Conservation (phyloP, 108 stramenopile species). For the Fistulifera solaris region DNA sequence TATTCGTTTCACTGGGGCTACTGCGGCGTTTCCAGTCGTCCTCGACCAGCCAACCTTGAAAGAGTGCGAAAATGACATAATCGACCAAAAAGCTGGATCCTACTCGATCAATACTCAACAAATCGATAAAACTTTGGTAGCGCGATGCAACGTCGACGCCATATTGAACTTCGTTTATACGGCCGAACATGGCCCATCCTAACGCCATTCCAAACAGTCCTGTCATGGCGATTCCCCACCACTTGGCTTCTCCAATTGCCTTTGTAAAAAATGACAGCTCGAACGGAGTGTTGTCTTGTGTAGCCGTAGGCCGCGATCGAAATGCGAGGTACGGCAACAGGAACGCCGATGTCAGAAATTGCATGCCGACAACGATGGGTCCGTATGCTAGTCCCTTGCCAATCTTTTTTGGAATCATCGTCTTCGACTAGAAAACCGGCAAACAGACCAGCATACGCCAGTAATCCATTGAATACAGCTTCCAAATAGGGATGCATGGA, state of each 20-base stretch:
- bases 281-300: too few species aligned
- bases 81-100: slow-evolving; percentile 79
- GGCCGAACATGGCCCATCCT: slow-evolving; percentile 55
- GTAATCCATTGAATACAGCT: slow-evolving; percentile 78
- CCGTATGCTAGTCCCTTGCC: slow-evolving; percentile 23
- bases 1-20: neutral
- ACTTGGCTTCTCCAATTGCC: slow-evolving; percentile 47
- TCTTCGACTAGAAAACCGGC: slow-evolving; percentile 82
- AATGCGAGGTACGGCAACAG: slow-evolving; percentile 69
- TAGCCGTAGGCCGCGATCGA: slow-evolving; percentile 36
- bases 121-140: slow-evolving; percentile 36
- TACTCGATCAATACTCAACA: slow-evolving; percentile 73
- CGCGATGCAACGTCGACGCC: slow-evolving; percentile 49
- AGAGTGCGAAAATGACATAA: slow-evolving; percentile 68
- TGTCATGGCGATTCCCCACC: slow-evolving; percentile 36
- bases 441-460: slow-evolving; percentile 85
- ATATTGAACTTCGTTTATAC: slow-evolving; percentile 35
- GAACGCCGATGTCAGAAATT: slow-evolving; percentile 81
- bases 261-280: slow-evolving; percentile 21
- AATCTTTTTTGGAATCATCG: slow-evolving; percentile 52
- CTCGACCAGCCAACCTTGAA: slow-evolving; percentile 85
- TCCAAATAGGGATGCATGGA: slow-evolving; percentile 80
- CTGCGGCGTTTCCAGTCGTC: slow-evolving; percentile 68
- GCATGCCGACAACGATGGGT: slow-evolving; percentile 77
- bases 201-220: slow-evolving; percentile 53